phyloP scores from a whole-genome alignment of 257 asterid species.

The Euphrasia confusa region DNA sequence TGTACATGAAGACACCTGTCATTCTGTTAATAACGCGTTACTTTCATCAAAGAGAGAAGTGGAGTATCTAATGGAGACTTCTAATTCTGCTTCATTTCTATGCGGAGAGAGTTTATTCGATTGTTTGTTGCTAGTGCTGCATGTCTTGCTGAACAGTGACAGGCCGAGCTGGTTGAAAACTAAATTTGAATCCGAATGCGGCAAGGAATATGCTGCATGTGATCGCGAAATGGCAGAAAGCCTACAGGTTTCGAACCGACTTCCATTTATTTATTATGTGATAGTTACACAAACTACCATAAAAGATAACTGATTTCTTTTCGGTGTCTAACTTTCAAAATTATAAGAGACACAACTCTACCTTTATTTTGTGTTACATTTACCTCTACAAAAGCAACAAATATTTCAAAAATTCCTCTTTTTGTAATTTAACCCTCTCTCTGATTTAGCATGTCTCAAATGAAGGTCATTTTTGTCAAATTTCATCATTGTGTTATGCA shows the following conservation, averaged over 20 bases:
- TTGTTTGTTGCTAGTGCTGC: conserved; percentile 71
- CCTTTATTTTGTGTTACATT: too few relatives aligned
- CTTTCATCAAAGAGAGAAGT: conserved; percentile 48
- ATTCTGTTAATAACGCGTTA: conserved; percentile 36
- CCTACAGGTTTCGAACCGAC: conserved; percentile 63
- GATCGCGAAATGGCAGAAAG: conserved; percentile 82
- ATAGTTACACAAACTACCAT: not conserved
- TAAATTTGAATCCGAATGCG: conserved; percentile 47
- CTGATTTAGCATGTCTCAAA: too few relatives aligned
- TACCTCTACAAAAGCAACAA: not conserved
- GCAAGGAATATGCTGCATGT: conserved; percentile 44
- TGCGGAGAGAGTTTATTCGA: conserved; percentile 73
- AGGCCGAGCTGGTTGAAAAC: conserved; percentile 90
- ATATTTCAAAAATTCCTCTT: too few relatives aligned
- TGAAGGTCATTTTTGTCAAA: not conserved
- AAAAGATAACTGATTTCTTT: too few relatives aligned
- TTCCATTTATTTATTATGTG: not conserved
- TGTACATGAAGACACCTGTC: conserved; percentile 76
- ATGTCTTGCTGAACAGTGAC: conserved; percentile 75
- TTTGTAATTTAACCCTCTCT: too few relatives aligned
- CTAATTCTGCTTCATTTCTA: conserved; percentile 41
- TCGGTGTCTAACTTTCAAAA: too few relatives aligned
- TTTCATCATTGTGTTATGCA: conserved; percentile 31
- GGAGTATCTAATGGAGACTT: conserved; percentile 45
- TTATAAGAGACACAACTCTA: too few relatives aligned